Evolutionary conservation across 139 green algal species (phyloP).

Genomic region (Picochlorum sp.): DNA sequence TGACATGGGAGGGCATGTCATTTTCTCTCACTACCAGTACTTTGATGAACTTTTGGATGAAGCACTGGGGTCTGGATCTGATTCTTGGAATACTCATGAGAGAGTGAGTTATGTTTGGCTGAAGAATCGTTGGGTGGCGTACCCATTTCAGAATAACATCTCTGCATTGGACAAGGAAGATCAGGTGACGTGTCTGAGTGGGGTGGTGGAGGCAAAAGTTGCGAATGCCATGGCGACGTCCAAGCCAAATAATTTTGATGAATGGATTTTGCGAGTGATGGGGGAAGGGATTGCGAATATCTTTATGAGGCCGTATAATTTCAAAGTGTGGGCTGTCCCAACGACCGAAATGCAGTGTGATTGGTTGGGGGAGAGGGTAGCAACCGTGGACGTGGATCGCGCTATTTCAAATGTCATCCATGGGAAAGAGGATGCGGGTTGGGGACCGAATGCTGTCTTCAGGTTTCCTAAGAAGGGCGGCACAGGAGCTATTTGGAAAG

Average conservation of each 20-base stretch:
- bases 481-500: conserved; percentile 85
- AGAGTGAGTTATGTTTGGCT: conserved; percentile 84
- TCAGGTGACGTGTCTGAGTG: conserved; percentile 72
- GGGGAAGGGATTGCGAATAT: conserved; percentile 78
- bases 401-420: conserved; percentile 82
- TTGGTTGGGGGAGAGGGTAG: conserved; percentile 88
- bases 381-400: conserved; percentile 72
- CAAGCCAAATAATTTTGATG: conserved; percentile 82
- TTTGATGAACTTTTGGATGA: conserved; percentile 75
- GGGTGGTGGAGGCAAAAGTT: conserved; percentile 78
- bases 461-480: conserved; percentile 75
- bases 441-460: conserved; percentile 88
- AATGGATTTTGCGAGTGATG: conserved; percentile 88
- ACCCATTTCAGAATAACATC: conserved; percentile 93
- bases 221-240: conserved; percentile 44
- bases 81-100: conserved; percentile 77
- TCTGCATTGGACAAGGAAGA: conserved; percentile 70
- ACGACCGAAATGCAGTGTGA: conserved; percentile 81
- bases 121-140: conserved; percentile 74
- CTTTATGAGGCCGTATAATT: conserved; percentile 95
- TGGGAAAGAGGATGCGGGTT: conserved; percentile 76
- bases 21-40: conserved; percentile 88
- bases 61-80: conserved; percentile 38
- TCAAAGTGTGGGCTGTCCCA: conserved; percentile 79
- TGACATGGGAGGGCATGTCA: conserved; percentile 92